phyloP scores from a whole-genome alignment of 1,284 basidiomycete genomes.

The Leccinum angustisporum region DNA sequence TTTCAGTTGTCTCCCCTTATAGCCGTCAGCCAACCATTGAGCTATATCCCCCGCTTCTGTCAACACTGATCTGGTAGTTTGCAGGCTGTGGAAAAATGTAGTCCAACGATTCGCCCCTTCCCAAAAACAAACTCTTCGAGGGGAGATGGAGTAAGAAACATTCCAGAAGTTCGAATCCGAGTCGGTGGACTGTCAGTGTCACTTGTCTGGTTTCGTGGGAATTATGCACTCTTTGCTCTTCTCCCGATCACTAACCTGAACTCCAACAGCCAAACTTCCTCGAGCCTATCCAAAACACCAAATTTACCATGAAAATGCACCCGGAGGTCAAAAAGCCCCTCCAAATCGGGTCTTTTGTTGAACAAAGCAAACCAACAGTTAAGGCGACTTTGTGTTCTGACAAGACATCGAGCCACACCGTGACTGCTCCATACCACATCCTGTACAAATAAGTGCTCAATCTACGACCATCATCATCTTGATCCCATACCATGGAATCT shows the following conservation, averaged over 20 bases:
- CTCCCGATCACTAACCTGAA: background rate
- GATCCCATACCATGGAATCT: background rate
- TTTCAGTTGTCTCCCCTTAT: background rate
- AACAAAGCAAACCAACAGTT: background rate
- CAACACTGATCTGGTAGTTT: background rate
- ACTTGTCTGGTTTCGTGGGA: background rate
- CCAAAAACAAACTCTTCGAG: background rate
- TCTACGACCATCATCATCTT: background rate
- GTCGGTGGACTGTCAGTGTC: too few relatives aligned
- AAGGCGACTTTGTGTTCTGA: background rate
- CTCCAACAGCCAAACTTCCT: background rate
- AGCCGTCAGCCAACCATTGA: background rate
- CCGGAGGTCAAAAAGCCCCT: background rate
- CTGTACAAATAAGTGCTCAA: background rate
- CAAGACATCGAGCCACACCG: background rate
- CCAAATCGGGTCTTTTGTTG: background rate
- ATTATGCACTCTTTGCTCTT: background rate
- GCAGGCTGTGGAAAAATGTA: background rate
- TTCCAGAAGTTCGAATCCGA: background rate
- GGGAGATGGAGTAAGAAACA: background rate
- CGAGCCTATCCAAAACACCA: background rate
- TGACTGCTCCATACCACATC: background rate
- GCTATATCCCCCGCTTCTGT: background rate
- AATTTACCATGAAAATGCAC: background rate
- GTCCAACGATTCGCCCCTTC: background rate